phyloP scores from a whole-genome alignment of 2,329 filamentous ascomycete genomes.

The Aspergillus sp. region DNA sequence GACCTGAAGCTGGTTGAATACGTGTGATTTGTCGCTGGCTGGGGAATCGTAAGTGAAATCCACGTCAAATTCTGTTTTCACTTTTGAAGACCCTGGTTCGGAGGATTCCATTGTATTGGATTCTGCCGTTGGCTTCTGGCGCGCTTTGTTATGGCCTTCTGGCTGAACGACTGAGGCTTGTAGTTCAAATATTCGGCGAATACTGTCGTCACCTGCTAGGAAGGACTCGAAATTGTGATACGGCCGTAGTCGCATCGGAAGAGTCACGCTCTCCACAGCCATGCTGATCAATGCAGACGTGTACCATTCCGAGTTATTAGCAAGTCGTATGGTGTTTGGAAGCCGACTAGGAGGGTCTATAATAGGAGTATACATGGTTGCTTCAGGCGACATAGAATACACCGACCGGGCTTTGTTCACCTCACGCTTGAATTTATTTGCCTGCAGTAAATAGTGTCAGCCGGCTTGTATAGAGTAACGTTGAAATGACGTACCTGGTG shows the following conservation, averaged over 20 bases:
- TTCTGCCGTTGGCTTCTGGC: background rate
- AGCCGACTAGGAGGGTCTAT: slow-evolving; percentile 59
- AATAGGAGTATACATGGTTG: slow-evolving; percentile 77
- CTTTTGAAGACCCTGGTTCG: slow-evolving; percentile 17
- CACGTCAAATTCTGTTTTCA: slow-evolving; percentile 35
- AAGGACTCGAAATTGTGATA: slow-evolving; percentile 39
- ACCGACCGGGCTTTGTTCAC: slow-evolving; percentile 74
- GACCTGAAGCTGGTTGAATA: slow-evolving; percentile 39
- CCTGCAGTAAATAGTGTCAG: slow-evolving; percentile 23
- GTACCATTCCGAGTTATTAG: slow-evolving; percentile 72
- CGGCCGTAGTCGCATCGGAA: slow-evolving; percentile 64
- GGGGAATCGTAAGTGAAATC: slow-evolving; percentile 38
- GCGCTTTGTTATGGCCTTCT: slow-evolving; percentile 3
- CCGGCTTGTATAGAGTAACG: background rate
- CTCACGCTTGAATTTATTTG: slow-evolving; percentile 64
- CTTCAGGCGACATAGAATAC: slow-evolving; percentile 65
- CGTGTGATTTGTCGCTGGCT: slow-evolving; percentile 24
- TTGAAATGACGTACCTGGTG: slow-evolving; percentile 49
- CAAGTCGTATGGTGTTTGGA: slow-evolving; percentile 60
- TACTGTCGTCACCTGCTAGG: slow-evolving; percentile 63
- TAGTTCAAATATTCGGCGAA: slow-evolving; percentile 74
- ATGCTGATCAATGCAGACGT: slow-evolving; percentile 72
- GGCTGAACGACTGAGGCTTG: slow-evolving; percentile 60
- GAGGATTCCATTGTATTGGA: slow-evolving; percentile 6
- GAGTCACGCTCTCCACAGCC: slow-evolving; percentile 73